These are phyloP conservation scores for Alternaria sp. DNA, from an alignment of 2,329 filamentous ascomycete genomes.

Conservation along the genomic window DNA sequence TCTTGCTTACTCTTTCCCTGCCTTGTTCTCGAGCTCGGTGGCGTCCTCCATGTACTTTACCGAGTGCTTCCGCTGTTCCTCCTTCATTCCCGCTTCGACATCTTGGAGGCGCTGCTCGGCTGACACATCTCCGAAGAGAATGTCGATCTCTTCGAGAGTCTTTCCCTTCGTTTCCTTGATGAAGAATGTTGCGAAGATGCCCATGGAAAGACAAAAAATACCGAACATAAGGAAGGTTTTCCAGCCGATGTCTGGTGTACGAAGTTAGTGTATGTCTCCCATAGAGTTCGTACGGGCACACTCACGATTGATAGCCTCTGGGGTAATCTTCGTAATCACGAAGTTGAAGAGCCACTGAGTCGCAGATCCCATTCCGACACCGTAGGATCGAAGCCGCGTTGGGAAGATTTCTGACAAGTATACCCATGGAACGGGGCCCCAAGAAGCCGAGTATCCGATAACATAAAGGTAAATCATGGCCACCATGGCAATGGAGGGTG, in stretches of 20 bases:
- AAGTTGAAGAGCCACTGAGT: conserved; percentile 80
- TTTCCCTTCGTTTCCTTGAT: conserved; percentile 56
- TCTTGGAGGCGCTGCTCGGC: conserved; percentile 10
- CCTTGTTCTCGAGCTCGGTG: conserved; percentile 3
- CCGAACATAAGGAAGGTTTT: conserved; percentile 59
- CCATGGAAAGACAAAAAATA: conserved; percentile 55
- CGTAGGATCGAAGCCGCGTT: conserved; percentile 69
- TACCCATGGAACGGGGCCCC: conserved; percentile 80
- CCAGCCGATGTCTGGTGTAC: conserved; percentile 41
- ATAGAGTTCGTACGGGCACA: background rate
- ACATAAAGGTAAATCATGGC: conserved; percentile 81
- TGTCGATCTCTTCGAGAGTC: conserved; percentile 58
- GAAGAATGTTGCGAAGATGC: conserved; percentile 57
- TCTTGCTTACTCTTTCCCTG: conserved; percentile 1
- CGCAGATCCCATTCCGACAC: conserved; percentile 74
- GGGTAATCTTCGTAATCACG: conserved; percentile 69
- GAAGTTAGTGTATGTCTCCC: background rate
- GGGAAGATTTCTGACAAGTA: conserved; percentile 78
- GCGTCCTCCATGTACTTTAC: conserved; percentile 8
- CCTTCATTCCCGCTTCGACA: conserved; percentile 11
- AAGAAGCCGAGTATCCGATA: conserved; percentile 72
- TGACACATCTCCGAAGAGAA: conserved; percentile 50
- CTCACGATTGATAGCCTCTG: conserved; percentile 63
- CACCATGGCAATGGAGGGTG: conserved; percentile 67
- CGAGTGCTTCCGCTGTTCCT: conserved; percentile 12